phyloP scores from a whole-genome alignment of 2,329 filamentous ascomycete genomes.

The Blastomyces silverae region DNA sequence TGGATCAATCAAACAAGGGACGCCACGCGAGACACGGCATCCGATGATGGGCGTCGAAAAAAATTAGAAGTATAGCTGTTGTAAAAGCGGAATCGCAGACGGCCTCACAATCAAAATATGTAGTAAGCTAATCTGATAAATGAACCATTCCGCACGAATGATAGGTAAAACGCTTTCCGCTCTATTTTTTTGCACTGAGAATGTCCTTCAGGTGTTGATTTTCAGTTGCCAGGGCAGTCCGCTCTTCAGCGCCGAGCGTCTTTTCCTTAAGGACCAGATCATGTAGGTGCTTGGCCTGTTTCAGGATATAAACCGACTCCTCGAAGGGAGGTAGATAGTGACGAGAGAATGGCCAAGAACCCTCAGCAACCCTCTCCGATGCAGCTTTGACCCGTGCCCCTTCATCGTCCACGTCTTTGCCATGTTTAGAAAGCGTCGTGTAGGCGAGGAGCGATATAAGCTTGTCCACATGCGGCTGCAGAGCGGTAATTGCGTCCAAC shows the following conservation, averaged over 20 bases:
- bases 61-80: background rate
- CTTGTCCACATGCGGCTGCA: slow-evolving; percentile 1
- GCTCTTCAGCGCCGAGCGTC: slow-evolving; percentile 1
- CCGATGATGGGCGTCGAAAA: background rate
- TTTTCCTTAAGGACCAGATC: background rate
- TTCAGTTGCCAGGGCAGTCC: background rate
- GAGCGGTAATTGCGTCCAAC: background rate
- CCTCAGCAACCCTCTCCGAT: background rate
- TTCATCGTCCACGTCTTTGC: background rate
- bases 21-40: background rate
- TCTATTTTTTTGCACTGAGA: background rate
- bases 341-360: background rate
- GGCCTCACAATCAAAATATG: too few species aligned
- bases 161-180: background rate
- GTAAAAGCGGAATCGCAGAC: background rate
- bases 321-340: background rate
- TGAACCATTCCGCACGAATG: background rate
- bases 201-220: background rate
- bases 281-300: background rate
- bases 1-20: background rate
- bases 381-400: background rate
- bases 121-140: background rate
- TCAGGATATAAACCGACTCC: slow-evolving; percentile 1
- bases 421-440: background rate
- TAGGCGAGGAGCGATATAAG: slow-evolving; percentile 4